Percentiles rank a stretch among this genome's conserved stretches.
These are phyloP conservation scores for Coccomyxa sp. DNA, from an alignment of 139 green algal genomes.

Conservation along the genomic window DNA sequence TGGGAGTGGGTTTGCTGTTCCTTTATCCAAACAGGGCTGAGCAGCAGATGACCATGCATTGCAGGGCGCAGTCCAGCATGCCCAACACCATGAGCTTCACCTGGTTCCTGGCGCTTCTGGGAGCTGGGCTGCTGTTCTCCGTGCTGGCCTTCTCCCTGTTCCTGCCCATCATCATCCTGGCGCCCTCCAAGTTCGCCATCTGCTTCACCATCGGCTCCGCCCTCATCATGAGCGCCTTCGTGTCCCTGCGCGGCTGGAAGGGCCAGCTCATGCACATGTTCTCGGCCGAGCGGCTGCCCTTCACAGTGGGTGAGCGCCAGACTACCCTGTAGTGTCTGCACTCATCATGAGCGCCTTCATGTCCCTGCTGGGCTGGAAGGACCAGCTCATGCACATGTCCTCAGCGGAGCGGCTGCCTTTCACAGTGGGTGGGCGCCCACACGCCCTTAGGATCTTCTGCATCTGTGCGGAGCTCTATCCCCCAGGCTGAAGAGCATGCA, in stretches of 20 bases:
- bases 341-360: conserved; percentile 75
- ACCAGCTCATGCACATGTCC: conserved; percentile 84
- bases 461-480: too few species aligned
- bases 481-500: too few species aligned
- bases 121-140: conserved; percentile 68
- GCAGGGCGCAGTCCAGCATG: conserved; percentile 9
- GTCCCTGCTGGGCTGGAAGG: conserved; percentile 71
- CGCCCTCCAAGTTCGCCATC: conserved; percentile 90
- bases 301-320: conserved; percentile 31
- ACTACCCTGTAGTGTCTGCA: conserved; percentile 38
- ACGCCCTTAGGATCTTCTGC: too few species aligned
- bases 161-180: conserved; percentile 85
- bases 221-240: conserved; percentile 72
- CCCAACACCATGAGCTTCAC: conserved; percentile 34
- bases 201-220: conserved; percentile 44
- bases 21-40: not conserved
- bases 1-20: conserved; percentile 38
- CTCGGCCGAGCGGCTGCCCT: conserved; percentile 68
- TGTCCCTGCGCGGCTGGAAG: conserved; percentile 74
- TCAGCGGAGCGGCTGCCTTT: conserved; percentile 73
- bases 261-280: conserved; percentile 84
- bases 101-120: conserved; percentile 63
- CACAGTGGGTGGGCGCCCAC: conserved; percentile 22
- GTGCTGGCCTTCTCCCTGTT: conserved; percentile 85
- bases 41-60: conserved; percentile 16